Evolutionary conservation across 1,139 yeast species (phyloP), one percentile per base, ranked within the genome.

Genomic region (Chernovozyma aurita): DNA sequence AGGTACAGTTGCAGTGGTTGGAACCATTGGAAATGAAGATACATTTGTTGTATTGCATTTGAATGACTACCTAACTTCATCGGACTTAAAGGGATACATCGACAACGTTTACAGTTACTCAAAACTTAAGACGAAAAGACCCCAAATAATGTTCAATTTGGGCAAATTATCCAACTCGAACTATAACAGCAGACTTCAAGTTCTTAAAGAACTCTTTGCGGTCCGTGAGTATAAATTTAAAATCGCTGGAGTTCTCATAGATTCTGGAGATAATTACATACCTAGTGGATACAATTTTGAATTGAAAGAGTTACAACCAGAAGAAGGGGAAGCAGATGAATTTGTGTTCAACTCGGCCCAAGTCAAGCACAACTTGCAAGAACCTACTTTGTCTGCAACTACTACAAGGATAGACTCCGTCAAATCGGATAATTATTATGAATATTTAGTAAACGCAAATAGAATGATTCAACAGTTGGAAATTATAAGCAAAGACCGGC

Each of bases 1-100:
- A 24, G 77, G 77, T 3, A 60, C 63, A 1, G 73, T 65, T 3
- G 65, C 73, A 0, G 69, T 65, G 12, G 67, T 68, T 20, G 71
- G 72, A 11, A 70, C 76, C 1, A 48, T 53, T 2, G 77, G 77
- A 2, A 71, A 71, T 44, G 50, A 51, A 8, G 76, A 71, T 33
- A 65, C 76, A 0, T 71, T 70, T 45, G 44, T 68, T n/a, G 50
- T 67, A 4, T 39, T 69, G 20, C 55, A 55, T 36, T 40, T 57
- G 15, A 52, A 50, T 30, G 33, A 42, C n/a, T 42, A 50, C 22
- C 28, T 52, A 18, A 24, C 35, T 4, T 35, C 39, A 17, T 43
- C 39, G 7, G 56, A 57, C 8, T 34, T 59, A 25, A 35, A 38
- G 6, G 38, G 34, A 1, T 24, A 49, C 8, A 46, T 63, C 15